Base-by-base conservation (phyloP, 1,284 basidiomycete genomes). In the Ceratobasidium theobromae region DNA sequence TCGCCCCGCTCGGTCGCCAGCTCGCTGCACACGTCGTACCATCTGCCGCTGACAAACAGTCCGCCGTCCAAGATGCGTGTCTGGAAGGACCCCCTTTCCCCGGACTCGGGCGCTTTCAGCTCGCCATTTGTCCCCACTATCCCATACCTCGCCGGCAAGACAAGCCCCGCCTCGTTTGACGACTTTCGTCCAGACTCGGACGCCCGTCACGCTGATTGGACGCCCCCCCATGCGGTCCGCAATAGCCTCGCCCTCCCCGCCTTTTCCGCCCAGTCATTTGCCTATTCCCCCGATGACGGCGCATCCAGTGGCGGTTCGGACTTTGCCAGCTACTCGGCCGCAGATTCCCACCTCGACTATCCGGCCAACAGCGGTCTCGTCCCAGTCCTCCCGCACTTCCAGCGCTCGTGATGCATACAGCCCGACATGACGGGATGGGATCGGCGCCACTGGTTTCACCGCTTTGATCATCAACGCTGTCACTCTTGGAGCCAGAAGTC, bases 351-450 rank as follows among this genome's bases (percentile, higher is more conserved):
- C 8, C 55, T 49, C 27, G 55, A 57, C 35, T 57, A 57, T 40
- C 21, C 43, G 43, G 40, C 35, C 35, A 8, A 28, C 23, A 25
- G 54, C n/a, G 55, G 55, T 4, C 55, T 60, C 14, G 55, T 60
- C 11, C 55, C 55, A 18, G 55, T 60, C 27, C 55, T 48, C 55
- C 55, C 55, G 28, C 55, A 60, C 55, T 60, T 60, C 33, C 43
- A 46, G 55, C 55, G 55, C 54, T 45, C 43, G 12, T 45, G 43
- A 45, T 38, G 16, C 16, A 38, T 38, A 38, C 9, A 38, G 9
- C 8, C 35, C 8, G 35, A 38, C 35, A 38, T 8, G 35, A 16
- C 35, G 35, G 16, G 35, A 38, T 8, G 16, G 35, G 35, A 45
- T 11, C 43, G 18, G 43, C 43, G 43, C 43, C 43, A 45, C 43